Conservation (phyloP, 106 monocot genomes). For the Dactylorhiza incarnata region DNA sequence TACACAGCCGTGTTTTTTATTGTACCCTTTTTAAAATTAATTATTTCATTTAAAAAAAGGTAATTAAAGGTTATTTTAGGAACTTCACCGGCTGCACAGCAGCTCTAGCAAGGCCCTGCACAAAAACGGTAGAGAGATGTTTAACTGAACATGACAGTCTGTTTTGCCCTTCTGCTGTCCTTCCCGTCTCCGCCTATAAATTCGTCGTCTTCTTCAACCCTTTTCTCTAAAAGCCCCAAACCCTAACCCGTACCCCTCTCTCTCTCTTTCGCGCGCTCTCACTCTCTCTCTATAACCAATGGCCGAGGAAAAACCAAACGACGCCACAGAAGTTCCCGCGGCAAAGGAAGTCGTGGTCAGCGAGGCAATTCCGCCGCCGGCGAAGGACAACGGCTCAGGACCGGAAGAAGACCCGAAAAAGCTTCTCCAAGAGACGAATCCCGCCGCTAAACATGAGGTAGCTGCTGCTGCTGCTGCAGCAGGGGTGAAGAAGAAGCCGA, state of each 20-base stretch:
- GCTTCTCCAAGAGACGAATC: background rate
- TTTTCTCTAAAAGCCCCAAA: background rate
- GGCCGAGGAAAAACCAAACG: background rate
- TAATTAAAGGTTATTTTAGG: too few relatives aligned
- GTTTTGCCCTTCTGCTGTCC: background rate
- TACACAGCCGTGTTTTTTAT: too few relatives aligned
- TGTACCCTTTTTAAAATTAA: too few relatives aligned
- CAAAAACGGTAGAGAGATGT: background rate
- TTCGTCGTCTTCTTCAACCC: background rate
- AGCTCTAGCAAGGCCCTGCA: background rate
- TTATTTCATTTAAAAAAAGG: too few relatives aligned
- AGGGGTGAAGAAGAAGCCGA: background rate
- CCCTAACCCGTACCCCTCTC: background rate
- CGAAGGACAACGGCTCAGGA: background rate
- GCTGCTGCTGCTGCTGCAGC: background rate
- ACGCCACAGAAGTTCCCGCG: background rate
- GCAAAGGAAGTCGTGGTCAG: background rate
- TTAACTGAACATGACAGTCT: constrained; percentile 2
- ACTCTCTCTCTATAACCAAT: background rate
- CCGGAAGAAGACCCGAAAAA: background rate
- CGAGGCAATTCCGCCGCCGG: background rate
- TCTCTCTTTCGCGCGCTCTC: too few relatives aligned
- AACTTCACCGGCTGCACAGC: background rate
- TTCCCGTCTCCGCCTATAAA: background rate
- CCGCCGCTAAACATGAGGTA: too few relatives aligned